Conservation (phyloP, 2,329 filamentous ascomycete genomes). For the Cladosporium sp. region DNA sequence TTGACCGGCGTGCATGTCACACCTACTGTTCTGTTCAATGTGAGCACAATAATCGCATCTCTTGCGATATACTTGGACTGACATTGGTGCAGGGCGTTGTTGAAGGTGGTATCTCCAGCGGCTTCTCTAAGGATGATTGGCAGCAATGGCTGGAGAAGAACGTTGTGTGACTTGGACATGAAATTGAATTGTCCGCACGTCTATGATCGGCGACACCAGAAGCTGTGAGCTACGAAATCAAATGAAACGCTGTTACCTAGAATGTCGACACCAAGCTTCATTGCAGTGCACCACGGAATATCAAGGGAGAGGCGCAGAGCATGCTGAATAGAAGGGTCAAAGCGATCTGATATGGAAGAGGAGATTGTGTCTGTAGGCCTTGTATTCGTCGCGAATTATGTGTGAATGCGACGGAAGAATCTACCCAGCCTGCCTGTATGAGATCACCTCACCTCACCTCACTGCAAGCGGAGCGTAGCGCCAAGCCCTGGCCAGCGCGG, state of each 20-base stretch:
- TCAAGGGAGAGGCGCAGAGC: too few relatives aligned
- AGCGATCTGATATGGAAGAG: too few relatives aligned
- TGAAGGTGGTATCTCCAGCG: conserved; percentile 71
- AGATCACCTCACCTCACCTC: too few relatives aligned
- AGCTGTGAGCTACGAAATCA: too few relatives aligned
- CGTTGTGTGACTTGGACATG: conserved; percentile 43
- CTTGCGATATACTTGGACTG: conserved; percentile 12
- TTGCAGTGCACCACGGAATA: too few relatives aligned
- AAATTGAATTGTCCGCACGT: not conserved
- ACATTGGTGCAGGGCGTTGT: conserved; percentile 55
- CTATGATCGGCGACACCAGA: not conserved
- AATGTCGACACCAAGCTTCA: too few relatives aligned
- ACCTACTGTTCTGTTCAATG: conserved; percentile 85
- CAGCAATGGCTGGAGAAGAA: conserved; percentile 73
- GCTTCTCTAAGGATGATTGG: conserved; percentile 79
- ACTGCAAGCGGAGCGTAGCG: not conserved
- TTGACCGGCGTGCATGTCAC: conserved; percentile 83
- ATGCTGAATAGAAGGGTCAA: too few relatives aligned
- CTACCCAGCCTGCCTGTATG: too few relatives aligned
- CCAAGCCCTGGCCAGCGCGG: not conserved
- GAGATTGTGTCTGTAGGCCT: too few relatives aligned
- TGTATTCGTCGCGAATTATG: too few relatives aligned
- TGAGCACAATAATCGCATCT: conserved; percentile 57
- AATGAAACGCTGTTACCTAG: too few relatives aligned
- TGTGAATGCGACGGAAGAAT: too few relatives aligned